Evolutionary conservation across 768 basidiomycete species (phyloP).

Genomic region (Tricholoma sp.): DNA sequence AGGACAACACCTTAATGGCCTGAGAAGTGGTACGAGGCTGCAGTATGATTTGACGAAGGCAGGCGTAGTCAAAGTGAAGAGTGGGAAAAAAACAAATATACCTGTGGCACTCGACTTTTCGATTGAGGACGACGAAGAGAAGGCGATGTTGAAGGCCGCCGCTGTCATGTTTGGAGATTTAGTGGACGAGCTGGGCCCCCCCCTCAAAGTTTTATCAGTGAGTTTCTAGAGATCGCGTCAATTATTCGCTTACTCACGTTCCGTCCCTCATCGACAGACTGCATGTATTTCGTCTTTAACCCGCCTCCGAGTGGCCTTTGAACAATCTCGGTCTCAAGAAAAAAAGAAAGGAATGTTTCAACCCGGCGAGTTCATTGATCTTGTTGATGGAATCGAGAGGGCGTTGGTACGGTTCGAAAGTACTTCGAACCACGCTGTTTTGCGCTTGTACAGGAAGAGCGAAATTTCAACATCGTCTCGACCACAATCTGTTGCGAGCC

Average conservation of each 20-base stretch:
- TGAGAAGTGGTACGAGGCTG: slow-evolving; percentile 77
- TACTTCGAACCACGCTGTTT: slow-evolving; percentile 78
- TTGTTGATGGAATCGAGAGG: slow-evolving; percentile 61
- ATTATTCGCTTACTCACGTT: background rate
- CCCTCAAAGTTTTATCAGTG: slow-evolving; percentile 69
- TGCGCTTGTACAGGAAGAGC: slow-evolving; percentile 64
- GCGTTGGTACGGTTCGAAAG: slow-evolving; percentile 73
- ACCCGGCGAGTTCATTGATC: slow-evolving; percentile 57
- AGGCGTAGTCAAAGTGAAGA: slow-evolving; percentile 23
- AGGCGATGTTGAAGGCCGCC: slow-evolving; percentile 51
- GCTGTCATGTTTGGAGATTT: slow-evolving; percentile 75
- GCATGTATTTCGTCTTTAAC: slow-evolving; percentile 57
- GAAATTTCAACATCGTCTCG: slow-evolving; percentile 25
- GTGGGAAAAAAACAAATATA: slow-evolving; percentile 11
- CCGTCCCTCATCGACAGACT: slow-evolving; percentile 32
- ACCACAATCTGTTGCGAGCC: slow-evolving; percentile 19
- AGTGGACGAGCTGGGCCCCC: slow-evolving; percentile 75
- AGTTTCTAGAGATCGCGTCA: slow-evolving; percentile 17
- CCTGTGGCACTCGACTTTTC: slow-evolving; percentile 8
- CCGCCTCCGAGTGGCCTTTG: slow-evolving; percentile 62
- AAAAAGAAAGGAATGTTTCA: slow-evolving; percentile 31
- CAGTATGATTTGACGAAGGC: slow-evolving; percentile 80
- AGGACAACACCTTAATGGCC: slow-evolving; percentile 89
- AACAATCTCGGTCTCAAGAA: slow-evolving; percentile 33
- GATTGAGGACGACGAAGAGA: slow-evolving; percentile 28